Evolutionary conservation across 805 yeast species (phyloP).

Genomic region (Zygosaccharomyces lentus): DNA sequence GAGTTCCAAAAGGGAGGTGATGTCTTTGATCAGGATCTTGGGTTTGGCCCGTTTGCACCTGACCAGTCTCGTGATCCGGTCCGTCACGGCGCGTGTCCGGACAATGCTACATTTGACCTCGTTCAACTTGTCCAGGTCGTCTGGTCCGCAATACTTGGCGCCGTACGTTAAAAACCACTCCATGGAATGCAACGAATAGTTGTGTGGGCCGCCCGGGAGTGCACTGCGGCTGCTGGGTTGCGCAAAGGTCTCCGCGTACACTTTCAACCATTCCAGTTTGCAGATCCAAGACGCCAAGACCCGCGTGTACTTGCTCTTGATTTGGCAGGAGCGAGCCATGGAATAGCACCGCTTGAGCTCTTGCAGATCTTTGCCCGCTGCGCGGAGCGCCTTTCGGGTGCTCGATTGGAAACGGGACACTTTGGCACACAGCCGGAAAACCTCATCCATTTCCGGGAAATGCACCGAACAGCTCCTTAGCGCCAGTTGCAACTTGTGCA

Average conservation of each 20-base stretch:
- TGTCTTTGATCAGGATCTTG: constrained; percentile 12
- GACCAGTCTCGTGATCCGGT: constrained; percentile 13
- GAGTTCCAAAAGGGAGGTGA: constrained; percentile 8
- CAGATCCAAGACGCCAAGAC: constrained; percentile 11
- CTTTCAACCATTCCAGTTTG: constrained; percentile 24
- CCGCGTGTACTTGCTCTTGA: constrained; percentile 13
- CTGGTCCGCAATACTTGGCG: constrained; percentile 16
- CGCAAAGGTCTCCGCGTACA: constrained; percentile 16
- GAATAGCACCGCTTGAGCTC: constrained; percentile 10
- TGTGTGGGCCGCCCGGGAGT: constrained; percentile 8
- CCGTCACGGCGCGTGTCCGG: constrained; percentile 17
- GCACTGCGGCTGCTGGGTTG: neutral
- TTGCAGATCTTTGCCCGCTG: constrained; percentile 6
- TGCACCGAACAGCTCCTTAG: constrained; percentile 10
- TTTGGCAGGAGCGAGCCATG: constrained; percentile 14
- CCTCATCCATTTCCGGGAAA: constrained; percentile 14
- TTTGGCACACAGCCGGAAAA: constrained; percentile 5
- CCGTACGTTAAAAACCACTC: constrained; percentile 21
- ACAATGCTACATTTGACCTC: constrained; percentile 17
- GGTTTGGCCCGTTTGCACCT: constrained; percentile 11
- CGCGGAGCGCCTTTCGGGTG: constrained; percentile 8
- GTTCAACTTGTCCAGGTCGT: constrained; percentile 21
- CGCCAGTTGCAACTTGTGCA: constrained; percentile 2
- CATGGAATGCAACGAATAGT: constrained; percentile 13
- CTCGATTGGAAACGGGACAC: constrained; percentile 8